Percentiles rank a stretch among this genome's conserved stretches.
Evolutionary conservation across 192 early-diverging fungal genomes (phyloP).

Genomic region (Entomortierella chlamydospora): DNA sequence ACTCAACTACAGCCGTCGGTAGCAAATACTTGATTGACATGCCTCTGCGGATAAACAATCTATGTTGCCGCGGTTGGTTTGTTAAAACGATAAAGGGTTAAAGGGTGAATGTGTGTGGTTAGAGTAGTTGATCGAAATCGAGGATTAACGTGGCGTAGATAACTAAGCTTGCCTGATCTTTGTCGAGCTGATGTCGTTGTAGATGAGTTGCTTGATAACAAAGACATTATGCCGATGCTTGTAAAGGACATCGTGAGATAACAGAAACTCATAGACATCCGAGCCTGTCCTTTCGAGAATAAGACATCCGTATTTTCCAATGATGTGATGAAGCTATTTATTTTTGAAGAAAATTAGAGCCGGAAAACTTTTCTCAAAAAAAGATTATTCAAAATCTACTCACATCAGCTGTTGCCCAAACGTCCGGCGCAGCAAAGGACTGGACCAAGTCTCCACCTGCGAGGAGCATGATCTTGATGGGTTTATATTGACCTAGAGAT

Average conservation of each 20-base stretch:
- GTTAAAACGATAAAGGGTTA: not conserved
- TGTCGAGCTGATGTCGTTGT: conserved; percentile 98
- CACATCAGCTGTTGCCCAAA: conserved; percentile 92
- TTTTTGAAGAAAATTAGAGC: not conserved
- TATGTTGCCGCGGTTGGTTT: conserved; percentile 13
- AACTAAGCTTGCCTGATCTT: conserved; percentile 80
- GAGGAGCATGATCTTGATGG: conserved; percentile 89
- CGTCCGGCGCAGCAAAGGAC: conserved; percentile 90
- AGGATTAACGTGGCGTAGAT: not conserved
- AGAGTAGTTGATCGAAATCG: not conserved
- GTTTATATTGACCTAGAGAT: conserved; percentile 60
- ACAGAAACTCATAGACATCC: conserved; percentile 92
- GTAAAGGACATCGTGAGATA: conserved; percentile 91
- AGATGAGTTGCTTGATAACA: conserved; percentile 95
- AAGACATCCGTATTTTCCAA: conserved; percentile 91
- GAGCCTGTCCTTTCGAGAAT: conserved; percentile 96
- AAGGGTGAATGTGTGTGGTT: not conserved
- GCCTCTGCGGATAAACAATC: conserved; percentile 91
- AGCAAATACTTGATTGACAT: conserved; percentile 97
- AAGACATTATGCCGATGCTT: conserved; percentile 90
- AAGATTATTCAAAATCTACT: conserved; percentile 31
- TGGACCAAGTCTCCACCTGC: conserved; percentile 98
- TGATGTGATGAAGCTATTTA: conserved; percentile 91
- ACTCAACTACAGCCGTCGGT: conserved; percentile 91
- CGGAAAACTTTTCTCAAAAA: not conserved